Evolutionary conservation across 2,329 filamentous ascomycete species (phyloP).

Genomic region (Xylaria sp.): DNA sequence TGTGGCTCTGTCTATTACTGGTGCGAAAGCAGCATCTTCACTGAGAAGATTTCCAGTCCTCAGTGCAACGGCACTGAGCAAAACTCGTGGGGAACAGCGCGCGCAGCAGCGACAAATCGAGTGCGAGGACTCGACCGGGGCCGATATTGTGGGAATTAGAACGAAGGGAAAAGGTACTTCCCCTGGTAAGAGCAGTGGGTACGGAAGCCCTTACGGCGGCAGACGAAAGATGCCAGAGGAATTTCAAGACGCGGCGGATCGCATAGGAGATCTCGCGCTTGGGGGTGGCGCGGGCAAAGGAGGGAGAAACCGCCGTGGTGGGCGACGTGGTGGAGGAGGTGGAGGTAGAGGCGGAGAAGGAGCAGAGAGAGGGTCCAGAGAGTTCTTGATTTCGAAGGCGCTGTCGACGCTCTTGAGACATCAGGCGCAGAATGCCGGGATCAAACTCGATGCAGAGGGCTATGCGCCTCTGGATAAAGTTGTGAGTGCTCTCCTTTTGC

Average conservation of each 20-base stretch:
- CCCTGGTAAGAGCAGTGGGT: not conserved
- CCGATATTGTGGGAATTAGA: not conserved
- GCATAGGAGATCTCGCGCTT: constrained; percentile 16
- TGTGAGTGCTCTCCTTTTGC: constrained; percentile 49
- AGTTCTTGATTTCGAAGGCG: constrained; percentile 58
- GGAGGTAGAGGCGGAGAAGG: constrained; percentile 41
- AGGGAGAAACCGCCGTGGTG: constrained; percentile 14
- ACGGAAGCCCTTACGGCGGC: not conserved
- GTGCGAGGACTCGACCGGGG: not conserved
- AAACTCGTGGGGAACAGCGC: not conserved
- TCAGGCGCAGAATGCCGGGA: constrained; percentile 61
- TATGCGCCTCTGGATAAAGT: constrained; percentile 64
- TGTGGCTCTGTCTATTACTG: not conserved
- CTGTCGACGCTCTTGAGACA: constrained; percentile 61
- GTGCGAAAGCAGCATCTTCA: not conserved
- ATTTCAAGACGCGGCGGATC: constrained; percentile 17
- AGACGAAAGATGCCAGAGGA: constrained; percentile 14
- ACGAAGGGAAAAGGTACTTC: not conserved
- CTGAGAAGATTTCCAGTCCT: not conserved
- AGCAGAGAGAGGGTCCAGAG: constrained; percentile 46
- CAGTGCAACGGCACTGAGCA: not conserved
- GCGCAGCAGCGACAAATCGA: not conserved
- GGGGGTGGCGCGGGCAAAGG: not conserved
- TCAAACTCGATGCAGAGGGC: constrained; percentile 63
- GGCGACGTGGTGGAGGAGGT: constrained; percentile 31